A percentile compares a stretch with the other conserved stretches of the same genome.
Conservation (phyloP, 2,329 filamentous ascomycete genomes). For the Cladosporium sphaerospermum region DNA sequence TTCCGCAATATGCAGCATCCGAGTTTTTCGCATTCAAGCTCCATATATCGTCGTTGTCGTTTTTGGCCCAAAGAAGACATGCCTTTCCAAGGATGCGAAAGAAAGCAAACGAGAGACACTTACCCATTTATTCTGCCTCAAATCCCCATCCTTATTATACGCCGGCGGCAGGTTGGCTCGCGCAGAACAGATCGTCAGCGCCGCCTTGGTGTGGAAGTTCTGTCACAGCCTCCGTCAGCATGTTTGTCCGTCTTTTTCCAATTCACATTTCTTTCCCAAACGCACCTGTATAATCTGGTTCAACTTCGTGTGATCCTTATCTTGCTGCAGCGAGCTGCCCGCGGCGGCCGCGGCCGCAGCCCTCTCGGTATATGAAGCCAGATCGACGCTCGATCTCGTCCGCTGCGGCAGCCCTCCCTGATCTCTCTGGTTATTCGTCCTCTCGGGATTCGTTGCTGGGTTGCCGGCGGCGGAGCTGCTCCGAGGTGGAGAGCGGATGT, state of each 20-base stretch:
- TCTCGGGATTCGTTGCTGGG: slow-evolving; percentile 63
- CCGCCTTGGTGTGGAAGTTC: slow-evolving; percentile 90
- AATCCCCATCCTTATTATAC: slow-evolving; percentile 52
- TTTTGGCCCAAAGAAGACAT: too few relatives aligned
- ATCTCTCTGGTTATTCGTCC: slow-evolving; percentile 70
- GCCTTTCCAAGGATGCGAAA: too few relatives aligned
- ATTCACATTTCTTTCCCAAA: slow-evolving; percentile 5
- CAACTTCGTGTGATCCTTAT: slow-evolving; percentile 69
- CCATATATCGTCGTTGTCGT: too few relatives aligned
- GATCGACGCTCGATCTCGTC: slow-evolving; percentile 49
- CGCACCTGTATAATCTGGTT: slow-evolving; percentile 88
- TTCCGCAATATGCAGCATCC: too few relatives aligned
- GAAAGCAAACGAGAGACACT: background rate
- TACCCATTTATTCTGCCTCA: slow-evolving; percentile 83
- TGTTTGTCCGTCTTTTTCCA: background rate
- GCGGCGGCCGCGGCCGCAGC: slow-evolving; percentile 40
- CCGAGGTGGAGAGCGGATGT: slow-evolving; percentile 68
- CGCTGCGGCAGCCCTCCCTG: slow-evolving; percentile 34
- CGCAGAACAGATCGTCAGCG: slow-evolving; percentile 75
- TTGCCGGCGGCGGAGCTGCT: slow-evolving; percentile 67
- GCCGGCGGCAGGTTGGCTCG: slow-evolving; percentile 62
- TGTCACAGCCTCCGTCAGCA: slow-evolving; percentile 33
- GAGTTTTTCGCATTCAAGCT: too few relatives aligned
- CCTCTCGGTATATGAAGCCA: slow-evolving; percentile 44
- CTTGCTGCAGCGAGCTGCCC: slow-evolving; percentile 35